Base-by-base conservation (phyloP, 2,329 filamentous ascomycete species). In the Fusarium concolor region DNA sequence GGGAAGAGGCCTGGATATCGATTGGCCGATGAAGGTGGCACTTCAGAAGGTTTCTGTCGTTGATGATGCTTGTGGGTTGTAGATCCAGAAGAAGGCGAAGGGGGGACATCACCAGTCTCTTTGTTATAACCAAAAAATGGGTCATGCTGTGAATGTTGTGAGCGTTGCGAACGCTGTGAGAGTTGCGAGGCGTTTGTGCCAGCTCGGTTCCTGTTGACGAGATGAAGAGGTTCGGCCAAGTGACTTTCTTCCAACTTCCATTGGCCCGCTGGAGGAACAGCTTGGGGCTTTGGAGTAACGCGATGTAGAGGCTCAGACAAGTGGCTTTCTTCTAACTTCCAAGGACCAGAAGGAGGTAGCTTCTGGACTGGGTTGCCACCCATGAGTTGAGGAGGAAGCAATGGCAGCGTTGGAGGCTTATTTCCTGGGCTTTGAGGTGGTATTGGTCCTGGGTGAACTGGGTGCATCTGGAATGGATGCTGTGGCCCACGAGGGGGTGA, bases 191-290 rank as follows among this genome's bases (percentile, higher is more conserved):
- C 63, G 18, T 70, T 71, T 3, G 76, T 76, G 18, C 74, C 76
- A 22, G 78, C 71, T 20, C 79, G 76, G 47, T 78, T 78, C 51
- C 76, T 76, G 11, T 74, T 69, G 4, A 78, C 71, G 7, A 65
- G 43, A 45, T 79, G 76, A 20, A 87, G 78, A 22, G 86, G 86
- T 62, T 85, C 81, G 2, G 81, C 76, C 17, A 88, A 76, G 55
- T 85, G 80, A 17, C 86, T 87, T 71, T 87, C 85, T 68, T 87
- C 81, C 7, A 85, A 74, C 50, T 82, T 85, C 85, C 86, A 88
- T 18, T 78, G 77, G 0, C 80, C 81, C 17, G 77, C 74, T 2
- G 80, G 80, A 15, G 79, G 79, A 11, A 83, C 77, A 18, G 74
- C 78, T 18, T 80, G 79, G 5, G 80, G 38, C 20, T 61, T 70